Conservation (phyloP, 1,139 yeast species). For the Yamadazyma mexicana region DNA sequence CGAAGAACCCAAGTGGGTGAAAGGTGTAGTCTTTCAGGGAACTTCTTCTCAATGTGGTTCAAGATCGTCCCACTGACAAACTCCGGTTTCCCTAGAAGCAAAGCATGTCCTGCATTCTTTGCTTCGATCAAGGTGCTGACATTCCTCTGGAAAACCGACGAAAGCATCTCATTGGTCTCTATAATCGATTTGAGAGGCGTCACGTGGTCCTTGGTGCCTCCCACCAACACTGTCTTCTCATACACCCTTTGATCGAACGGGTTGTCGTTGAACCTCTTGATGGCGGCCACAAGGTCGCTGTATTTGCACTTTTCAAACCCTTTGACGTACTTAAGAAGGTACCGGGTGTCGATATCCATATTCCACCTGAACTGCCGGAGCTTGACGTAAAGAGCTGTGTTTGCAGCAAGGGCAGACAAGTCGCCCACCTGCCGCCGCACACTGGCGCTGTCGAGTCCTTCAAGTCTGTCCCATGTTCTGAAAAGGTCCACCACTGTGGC, state of each 20-base stretch:
- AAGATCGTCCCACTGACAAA: conserved; percentile 61
- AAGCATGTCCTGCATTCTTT: conserved; percentile 64
- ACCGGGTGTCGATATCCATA: conserved; percentile 56
- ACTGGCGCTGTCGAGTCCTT: conserved; percentile 61
- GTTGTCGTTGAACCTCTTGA: conserved; percentile 35
- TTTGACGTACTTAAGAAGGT: conserved; percentile 53
- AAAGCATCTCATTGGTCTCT: conserved; percentile 25
- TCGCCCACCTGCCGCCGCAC: conserved; percentile 46
- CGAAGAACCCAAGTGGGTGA: conserved; percentile 66
- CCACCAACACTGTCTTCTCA: conserved; percentile 50
- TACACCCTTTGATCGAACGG: conserved; percentile 31
- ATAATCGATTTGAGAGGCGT: conserved; percentile 46
- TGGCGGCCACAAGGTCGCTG: conserved; percentile 45
- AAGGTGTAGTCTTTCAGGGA: conserved; percentile 49
- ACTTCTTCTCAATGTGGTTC: conserved; percentile 54
- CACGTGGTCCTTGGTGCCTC: conserved; percentile 59
- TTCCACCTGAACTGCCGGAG: conserved; percentile 71
- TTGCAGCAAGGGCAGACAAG: conserved; percentile 31
- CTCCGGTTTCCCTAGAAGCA: conserved; percentile 65
- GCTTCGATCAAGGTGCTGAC: conserved; percentile 41
- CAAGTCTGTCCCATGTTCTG: conserved; percentile 59
- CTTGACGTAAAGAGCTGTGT: conserved; percentile 41
- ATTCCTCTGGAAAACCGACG: conserved; percentile 24
- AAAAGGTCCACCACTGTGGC: conserved; percentile 58
- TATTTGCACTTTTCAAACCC: conserved; percentile 47